Conservation (phyloP, 2,329 filamentous ascomycete genomes). For the Venturiaceae sp. region DNA sequence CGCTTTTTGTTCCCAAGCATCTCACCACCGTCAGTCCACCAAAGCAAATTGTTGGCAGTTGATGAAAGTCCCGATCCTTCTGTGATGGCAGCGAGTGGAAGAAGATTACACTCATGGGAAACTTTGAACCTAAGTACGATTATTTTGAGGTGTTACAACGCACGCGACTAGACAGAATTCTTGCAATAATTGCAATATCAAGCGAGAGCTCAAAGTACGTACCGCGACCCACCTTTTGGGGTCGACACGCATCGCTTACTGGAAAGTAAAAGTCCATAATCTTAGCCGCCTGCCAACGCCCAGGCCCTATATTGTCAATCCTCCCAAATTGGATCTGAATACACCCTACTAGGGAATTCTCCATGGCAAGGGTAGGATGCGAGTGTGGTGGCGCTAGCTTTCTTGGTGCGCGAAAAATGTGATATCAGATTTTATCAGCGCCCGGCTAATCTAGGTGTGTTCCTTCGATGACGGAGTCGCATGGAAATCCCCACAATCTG, state of each 20-base stretch:
- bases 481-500: no score
- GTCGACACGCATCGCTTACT: background rate
- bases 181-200: background rate
- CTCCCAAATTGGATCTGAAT: background rate
- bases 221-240: background rate
- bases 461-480: background rate
- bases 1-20: no score
- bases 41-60: no score
- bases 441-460: background rate
- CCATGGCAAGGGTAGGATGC: background rate
- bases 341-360: background rate
- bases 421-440: background rate
- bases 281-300: no score
- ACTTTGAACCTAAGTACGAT: no score
- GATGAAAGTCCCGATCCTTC: no score
- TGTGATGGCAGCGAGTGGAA: no score
- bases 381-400: background rate
- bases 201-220: background rate
- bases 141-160: background rate
- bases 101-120: no score
- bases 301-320: background rate
- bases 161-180: background rate
- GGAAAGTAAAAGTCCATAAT: no score
- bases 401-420: background rate
- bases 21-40: no score